Percentiles rank a stretch among this genome's conserved stretches.
Conservation (phyloP, 257 asterid genomes). For the Ajuga chamaepitys region DNA sequence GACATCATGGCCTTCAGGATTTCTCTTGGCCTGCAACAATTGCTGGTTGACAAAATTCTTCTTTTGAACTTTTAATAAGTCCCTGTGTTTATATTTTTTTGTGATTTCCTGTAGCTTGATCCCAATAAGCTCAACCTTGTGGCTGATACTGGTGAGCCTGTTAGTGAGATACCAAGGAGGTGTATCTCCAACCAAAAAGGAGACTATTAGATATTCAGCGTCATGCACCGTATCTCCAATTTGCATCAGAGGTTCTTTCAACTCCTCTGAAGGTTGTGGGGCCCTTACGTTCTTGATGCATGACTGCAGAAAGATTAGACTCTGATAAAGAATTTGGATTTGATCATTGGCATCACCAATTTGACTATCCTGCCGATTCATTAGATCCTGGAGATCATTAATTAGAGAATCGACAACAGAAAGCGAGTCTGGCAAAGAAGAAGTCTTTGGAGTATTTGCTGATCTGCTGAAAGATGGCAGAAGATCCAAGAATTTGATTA, state of each 20-base stretch:
- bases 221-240: slow-evolving; percentile 12
- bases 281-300: background rate
- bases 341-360: slow-evolving; percentile 5
- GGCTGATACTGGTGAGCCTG: background rate
- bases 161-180: background rate
- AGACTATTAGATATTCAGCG: slow-evolving; percentile 10
- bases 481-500: background rate
- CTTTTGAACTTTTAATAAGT: too few relatives aligned
- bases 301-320: background rate
- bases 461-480: background rate
- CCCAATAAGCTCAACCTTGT: background rate
- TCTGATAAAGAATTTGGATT: background rate
- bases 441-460: background rate
- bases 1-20: background rate
- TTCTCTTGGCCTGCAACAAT: background rate
- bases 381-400: background rate
- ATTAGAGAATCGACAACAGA: slow-evolving; percentile 13
- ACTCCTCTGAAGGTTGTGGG: background rate
- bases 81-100: background rate
- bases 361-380: background rate
- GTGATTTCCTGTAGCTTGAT: background rate
- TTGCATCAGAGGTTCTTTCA: background rate
- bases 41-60: background rate
- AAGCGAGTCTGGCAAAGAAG: background rate
- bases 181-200: slow-evolving; percentile 2